Percentiles rank a stretch among this genome's conserved stretches.
Evolutionary conservation across 139 green algal species (phyloP).

Genomic region (Bryopsis sp.): DNA sequence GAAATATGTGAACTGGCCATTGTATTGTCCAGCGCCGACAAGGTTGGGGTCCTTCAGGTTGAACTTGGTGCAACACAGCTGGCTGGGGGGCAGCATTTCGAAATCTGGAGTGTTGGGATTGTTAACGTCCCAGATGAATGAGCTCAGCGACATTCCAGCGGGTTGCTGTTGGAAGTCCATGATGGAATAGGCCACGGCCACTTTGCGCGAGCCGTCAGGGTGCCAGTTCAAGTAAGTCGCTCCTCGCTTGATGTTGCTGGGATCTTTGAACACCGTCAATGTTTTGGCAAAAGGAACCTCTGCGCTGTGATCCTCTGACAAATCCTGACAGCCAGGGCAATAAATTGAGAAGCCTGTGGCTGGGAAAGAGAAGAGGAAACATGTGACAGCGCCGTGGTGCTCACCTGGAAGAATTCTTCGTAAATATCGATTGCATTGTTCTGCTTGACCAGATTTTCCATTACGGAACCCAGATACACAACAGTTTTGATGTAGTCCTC

Average conservation of each 20-base stretch:
- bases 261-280: conserved; percentile 77
- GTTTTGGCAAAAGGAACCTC: conserved; percentile 62
- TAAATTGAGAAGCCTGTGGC: neutral
- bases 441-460: conserved; percentile 79
- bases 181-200: conserved; percentile 65
- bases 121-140: conserved; percentile 85
- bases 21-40: conserved; percentile 75
- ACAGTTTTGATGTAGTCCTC: conserved; percentile 88
- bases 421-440: conserved; percentile 98
- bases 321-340: neutral
- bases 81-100: conserved; percentile 55
- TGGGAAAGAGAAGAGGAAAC: conserved; percentile 11
- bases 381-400: neutral
- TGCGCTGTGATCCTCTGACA: conserved; percentile 40
- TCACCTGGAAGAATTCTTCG: conserved; percentile 75
- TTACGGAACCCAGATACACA: conserved; percentile 38
- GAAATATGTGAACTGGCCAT: conserved; percentile 80
- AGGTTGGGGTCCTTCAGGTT: conserved; percentile 72
- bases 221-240: conserved; percentile 69
- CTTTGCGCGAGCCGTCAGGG: conserved; percentile 65
- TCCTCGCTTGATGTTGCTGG: conserved; percentile 38
- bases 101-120: conserved; percentile 78
- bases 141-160: conserved; percentile 46
- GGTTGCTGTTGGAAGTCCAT: conserved; percentile 80
- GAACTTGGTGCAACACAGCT: conserved; percentile 74